phyloP scores from a whole-genome alignment of 177 flowering plant species.

The Telopea speciosissima region DNA sequence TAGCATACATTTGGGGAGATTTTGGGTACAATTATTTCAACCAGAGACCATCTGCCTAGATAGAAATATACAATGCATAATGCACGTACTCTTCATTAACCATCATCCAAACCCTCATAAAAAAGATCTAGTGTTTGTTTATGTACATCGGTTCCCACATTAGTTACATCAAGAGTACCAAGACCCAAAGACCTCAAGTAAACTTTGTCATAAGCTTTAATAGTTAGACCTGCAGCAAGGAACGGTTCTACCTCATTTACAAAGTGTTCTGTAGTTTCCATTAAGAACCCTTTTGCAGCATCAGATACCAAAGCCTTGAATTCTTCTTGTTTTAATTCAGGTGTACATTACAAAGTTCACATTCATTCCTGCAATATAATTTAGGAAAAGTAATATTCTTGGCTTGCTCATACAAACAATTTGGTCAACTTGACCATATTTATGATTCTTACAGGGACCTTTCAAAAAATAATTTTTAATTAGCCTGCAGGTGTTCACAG shows the following conservation, averaged over 20 bases:
- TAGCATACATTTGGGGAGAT: no score
- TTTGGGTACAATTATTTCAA: no score
- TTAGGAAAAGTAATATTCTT: background rate
- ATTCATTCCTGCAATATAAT: conserved; percentile 29
- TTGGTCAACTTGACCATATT: background rate
- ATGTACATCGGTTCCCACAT: conserved; percentile 17
- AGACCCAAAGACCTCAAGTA: conserved; percentile 44
- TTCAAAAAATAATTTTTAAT: no score
- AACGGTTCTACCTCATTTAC: conserved; percentile 72
- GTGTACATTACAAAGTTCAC: conserved; percentile 10
- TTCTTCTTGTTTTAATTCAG: conserved; percentile 36
- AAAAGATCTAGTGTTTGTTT: conserved; percentile 30
- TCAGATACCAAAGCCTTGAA: conserved; percentile 45
- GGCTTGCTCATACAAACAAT: background rate
- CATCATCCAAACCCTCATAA: conserved; percentile 46
- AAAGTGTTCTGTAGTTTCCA: conserved; percentile 58
- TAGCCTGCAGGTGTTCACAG: no score
- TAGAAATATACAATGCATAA: background rate
- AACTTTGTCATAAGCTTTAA: conserved; percentile 72
- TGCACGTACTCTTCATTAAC: conserved; percentile 7
- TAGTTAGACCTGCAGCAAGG: conserved; percentile 67
- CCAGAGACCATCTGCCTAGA: no score
- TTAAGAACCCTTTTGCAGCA: conserved; percentile 65
- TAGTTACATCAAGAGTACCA: conserved; percentile 20
- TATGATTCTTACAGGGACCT: no score